Evolutionary conservation across 2,329 filamentous ascomycete species (phyloP).

Genomic region (Pseudogymnoascus sp.): DNA sequence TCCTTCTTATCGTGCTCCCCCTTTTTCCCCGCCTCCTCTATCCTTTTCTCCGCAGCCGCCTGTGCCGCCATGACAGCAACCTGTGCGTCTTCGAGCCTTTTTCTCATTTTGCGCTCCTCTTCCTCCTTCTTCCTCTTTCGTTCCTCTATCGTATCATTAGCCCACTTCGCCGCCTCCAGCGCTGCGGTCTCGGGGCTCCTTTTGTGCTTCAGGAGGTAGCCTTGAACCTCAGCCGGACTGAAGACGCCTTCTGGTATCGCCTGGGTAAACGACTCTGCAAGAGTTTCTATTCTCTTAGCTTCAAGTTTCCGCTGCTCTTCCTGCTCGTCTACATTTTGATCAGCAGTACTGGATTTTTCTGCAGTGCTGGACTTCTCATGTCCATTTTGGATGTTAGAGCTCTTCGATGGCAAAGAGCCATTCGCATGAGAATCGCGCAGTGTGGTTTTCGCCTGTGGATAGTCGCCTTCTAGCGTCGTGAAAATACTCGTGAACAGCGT

Average conservation of each 20-base stretch:
- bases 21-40: conserved; percentile 10
- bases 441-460: not conserved
- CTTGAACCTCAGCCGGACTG: conserved; percentile 56
- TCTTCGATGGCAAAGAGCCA: not conserved
- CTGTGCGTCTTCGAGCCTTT: conserved; percentile 14
- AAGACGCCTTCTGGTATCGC: conserved; percentile 45
- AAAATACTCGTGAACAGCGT: conserved; percentile 26
- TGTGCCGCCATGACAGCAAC: conserved; percentile 10
- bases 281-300: conserved; percentile 24
- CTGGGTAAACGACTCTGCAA: conserved; percentile 43
- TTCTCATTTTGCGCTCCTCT: conserved; percentile 21
- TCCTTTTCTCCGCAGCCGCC: conserved; percentile 17
- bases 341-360: not conserved
- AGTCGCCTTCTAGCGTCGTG: conserved; percentile 31
- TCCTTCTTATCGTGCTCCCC: conserved; percentile 15
- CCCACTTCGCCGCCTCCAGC: conserved; percentile 45
- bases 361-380: conserved; percentile 9
- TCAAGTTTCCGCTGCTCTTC: conserved; percentile 5
- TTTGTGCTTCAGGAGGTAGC: conserved; percentile 56
- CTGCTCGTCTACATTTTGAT: conserved; percentile 3
- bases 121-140: conserved; percentile 31
- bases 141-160: conserved; percentile 40
- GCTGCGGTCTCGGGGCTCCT: conserved; percentile 47
- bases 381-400: not conserved
- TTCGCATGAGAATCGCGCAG: not conserved